phyloP scores from a whole-genome alignment of 257 asterid species.

The Eucommia ulmoides region DNA sequence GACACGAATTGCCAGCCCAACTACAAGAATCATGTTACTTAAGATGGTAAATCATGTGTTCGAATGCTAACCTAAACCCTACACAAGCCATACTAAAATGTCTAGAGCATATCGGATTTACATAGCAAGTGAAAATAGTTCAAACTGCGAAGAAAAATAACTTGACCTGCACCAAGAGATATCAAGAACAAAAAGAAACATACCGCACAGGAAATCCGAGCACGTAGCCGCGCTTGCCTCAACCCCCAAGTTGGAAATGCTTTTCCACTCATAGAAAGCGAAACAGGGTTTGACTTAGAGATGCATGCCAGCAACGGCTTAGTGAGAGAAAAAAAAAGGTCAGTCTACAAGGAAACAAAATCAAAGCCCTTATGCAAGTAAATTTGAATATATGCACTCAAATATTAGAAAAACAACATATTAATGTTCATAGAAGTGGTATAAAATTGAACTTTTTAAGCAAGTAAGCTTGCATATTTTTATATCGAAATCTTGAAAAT shows the following conservation, averaged over 20 bases:
- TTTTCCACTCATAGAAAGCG: slow-evolving; percentile 36
- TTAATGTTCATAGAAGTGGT: too few species aligned
- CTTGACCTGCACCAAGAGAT: background rate
- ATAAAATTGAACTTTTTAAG: too few species aligned
- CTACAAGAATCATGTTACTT: too few species aligned
- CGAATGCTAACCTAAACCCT: background rate
- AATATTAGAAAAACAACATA: too few species aligned
- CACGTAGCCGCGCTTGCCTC: slow-evolving; percentile 28
- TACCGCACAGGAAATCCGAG: slow-evolving; percentile 58
- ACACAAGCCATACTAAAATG: too few species aligned
- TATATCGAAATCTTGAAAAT: too few species aligned
- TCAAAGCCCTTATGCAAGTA: too few species aligned
- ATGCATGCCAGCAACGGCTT: slow-evolving; percentile 18
- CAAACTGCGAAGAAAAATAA: background rate
- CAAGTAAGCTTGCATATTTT: too few species aligned
- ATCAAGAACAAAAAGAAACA: slow-evolving; percentile 9
- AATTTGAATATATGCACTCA: too few species aligned
- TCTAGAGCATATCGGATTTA: background rate
- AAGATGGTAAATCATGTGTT: too few species aligned
- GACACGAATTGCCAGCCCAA: too few species aligned
- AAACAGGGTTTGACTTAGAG: slow-evolving; percentile 19
- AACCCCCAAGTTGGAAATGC: slow-evolving; percentile 13
- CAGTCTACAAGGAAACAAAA: background rate
- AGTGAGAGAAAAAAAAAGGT: slow-evolving; percentile 1
- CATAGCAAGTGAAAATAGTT: background rate